Base-by-base conservation (phyloP, 768 basidiomycete genomes). In the Rhodosporidiobolus odoratus region DNA sequence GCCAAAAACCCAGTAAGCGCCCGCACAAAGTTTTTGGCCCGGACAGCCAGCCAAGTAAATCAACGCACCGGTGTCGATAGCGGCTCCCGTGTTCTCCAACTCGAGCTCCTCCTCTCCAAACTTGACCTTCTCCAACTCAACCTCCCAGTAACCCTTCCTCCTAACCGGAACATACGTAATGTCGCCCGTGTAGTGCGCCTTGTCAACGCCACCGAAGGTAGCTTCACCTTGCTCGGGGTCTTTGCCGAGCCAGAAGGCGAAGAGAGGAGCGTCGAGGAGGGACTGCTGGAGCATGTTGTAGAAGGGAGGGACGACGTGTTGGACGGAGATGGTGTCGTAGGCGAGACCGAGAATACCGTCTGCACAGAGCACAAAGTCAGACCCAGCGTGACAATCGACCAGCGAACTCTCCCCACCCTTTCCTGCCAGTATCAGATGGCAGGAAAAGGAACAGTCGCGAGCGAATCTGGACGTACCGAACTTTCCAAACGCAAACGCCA, bases 281-380 rank as follows among this genome's bases (percentile, higher is more conserved):
- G 83, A 84, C 76, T 92, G 84, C 78, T 89, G 81, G 76, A 98
- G 82, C 91, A 98, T 90, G 79, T 83, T 87, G 81, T 96, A 97
- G 82, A 98, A 95, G 0, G 96, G 94, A 50, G 96, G 96, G 6
- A 86, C 84, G 74, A 98, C 90, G 74, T 86, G 85, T 81, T 96
- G 93, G 75, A 99, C 96, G 4, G 92, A 85, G 77, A 99, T 98
- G 59, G 91, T 95, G 81, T 98, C 87, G 78, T 96, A 99, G 16
- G 80, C 96, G 65, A 99, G 88, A 71, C 95, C 96, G 41, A 95
- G 82, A 73, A 97, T 94, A 65, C 93, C 95, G 78, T 98, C 94
- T 75, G 95, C 95, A 82, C 92, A 94, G 38, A 76, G 74, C 38
- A n/a, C n/a, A 78, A 34, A 41, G 32, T 21, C n/a, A 13, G 25